Evolutionary conservation across 2,329 filamentous ascomycete species (phyloP), one percentile per base, ranked within the genome.

Genomic region (Ceratocystis destructans): DNA sequence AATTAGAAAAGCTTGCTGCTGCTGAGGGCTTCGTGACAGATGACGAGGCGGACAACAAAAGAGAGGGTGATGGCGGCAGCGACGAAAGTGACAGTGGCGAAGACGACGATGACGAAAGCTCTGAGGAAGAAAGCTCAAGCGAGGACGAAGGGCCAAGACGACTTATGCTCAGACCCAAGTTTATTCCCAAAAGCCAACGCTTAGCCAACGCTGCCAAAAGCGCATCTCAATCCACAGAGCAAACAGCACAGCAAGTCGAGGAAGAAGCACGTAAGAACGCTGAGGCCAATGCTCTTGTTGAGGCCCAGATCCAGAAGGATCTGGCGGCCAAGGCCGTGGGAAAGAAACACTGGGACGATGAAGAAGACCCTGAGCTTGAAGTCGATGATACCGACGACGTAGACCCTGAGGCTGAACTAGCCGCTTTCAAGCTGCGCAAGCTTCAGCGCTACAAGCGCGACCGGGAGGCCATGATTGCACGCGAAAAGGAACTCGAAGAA

Each of bases 371-470:
- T n/a, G 84, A 84, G 67, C 85, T 86, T 44, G 88, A 89, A 61
- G 87, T 97, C 22, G 90, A 97, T 75, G 94, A 96, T 72, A 89
- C 87, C 1, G 94, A 99, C 74, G 90, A 85, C 45, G 72, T 92
- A 2, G 91, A 97, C 74, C 89, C 90, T 0, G 91, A 88, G 69
- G 91, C 90, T 6, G 94, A 99, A 75, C 84, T 87, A 69, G 91
- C 91, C 5, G 91, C 92, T 0, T 99, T 94, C 93, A 94, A 93
- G 73, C 81, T 99, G 62, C 87, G 94, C 62, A 94, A 99, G 77
- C 81, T 99, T 53, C 87, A 87, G 75, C 87, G 94, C 7, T 85
- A 97, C 70, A 92, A 93, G 77, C 85, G 94, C 63, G 89, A 94
- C 71, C 86, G 94, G 31, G 86, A 91, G 71, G 85, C 85, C 1